These are phyloP conservation scores for Chrysoporthe puriensis DNA, from an alignment of 2,329 filamentous ascomycete species.

Conservation along the genomic window DNA sequence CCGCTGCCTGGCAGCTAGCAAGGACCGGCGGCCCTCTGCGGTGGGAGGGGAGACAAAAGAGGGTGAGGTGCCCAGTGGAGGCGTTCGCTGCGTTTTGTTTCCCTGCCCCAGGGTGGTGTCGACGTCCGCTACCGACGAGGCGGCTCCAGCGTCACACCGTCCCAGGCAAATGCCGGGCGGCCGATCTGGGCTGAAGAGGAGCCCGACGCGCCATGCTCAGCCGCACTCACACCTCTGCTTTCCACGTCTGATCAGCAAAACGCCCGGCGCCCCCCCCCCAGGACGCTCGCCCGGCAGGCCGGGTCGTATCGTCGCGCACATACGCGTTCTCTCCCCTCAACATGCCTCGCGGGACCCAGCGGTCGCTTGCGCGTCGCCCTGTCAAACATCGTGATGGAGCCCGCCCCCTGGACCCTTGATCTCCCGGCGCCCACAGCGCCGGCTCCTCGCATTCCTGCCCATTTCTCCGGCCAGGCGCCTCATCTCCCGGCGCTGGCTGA, in stretches of 20 bases:
- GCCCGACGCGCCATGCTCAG: conserved; percentile 4
- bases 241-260: neutral
- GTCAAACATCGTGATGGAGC: conserved; percentile 24
- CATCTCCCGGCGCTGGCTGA: conserved; percentile 11
- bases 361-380: conserved; percentile 23
- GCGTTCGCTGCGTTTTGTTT: neutral
- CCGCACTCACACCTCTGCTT: neutral
- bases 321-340: neutral
- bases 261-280: neutral
- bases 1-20: neutral
- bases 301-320: neutral
- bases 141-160: neutral
- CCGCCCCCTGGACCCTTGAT: conserved; percentile 23
- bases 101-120: neutral
- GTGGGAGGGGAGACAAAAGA: neutral
- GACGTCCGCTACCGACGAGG: neutral
- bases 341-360: neutral
- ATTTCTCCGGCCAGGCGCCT: conserved; percentile 1
- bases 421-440: conserved; percentile 23
- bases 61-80: neutral
- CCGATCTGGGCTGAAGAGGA: neutral
- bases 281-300: neutral
- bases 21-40: neutral
- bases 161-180: neutral
- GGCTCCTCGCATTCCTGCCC: neutral